Evolutionary conservation across 2,329 filamentous ascomycete genomes (phyloP).

Genomic region (Emergomyces pasteurianus): DNA sequence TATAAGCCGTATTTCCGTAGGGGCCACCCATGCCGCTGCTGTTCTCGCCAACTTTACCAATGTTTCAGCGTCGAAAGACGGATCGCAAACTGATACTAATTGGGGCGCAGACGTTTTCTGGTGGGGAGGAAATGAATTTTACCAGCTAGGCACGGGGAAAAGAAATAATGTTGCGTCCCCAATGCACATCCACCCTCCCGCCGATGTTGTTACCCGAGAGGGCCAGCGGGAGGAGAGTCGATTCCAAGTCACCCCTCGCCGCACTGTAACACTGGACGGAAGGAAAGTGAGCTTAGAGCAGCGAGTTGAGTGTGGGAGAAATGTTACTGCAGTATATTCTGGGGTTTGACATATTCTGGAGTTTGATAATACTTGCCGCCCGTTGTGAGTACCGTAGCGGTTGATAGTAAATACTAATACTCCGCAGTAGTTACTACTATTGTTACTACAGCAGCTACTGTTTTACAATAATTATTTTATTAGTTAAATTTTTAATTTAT

Average conservation of each 20-base stretch:
- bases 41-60: slow-evolving; percentile 71
- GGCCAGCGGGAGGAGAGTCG: slow-evolving; percentile 57
- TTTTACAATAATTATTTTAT: too few species aligned
- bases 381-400: background rate
- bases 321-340: slow-evolving; percentile 75
- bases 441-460: too few species aligned
- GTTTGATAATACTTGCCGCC: too few species aligned
- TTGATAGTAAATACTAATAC: too few species aligned
- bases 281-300: slow-evolving; percentile 69
- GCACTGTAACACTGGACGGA: slow-evolving; percentile 57
- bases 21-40: slow-evolving; percentile 68
- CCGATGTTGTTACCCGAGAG: slow-evolving; percentile 48
- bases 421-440: too few species aligned
- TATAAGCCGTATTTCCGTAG: slow-evolving; percentile 59
- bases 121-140: slow-evolving; percentile 92
- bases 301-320: slow-evolving; percentile 73
- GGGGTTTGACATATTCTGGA: slow-evolving; percentile 29
- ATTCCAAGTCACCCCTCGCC: slow-evolving; percentile 68
- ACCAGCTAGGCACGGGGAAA: slow-evolving; percentile 85
- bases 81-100: slow-evolving; percentile 53
- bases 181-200: slow-evolving; percentile 66
- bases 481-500: background rate
- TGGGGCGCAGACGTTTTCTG: slow-evolving; percentile 83
- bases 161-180: slow-evolving; percentile 67
- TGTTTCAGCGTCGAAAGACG: slow-evolving; percentile 41